phyloP scores from a whole-genome alignment of 306 rosid species.

The Castanospermum australe region DNA sequence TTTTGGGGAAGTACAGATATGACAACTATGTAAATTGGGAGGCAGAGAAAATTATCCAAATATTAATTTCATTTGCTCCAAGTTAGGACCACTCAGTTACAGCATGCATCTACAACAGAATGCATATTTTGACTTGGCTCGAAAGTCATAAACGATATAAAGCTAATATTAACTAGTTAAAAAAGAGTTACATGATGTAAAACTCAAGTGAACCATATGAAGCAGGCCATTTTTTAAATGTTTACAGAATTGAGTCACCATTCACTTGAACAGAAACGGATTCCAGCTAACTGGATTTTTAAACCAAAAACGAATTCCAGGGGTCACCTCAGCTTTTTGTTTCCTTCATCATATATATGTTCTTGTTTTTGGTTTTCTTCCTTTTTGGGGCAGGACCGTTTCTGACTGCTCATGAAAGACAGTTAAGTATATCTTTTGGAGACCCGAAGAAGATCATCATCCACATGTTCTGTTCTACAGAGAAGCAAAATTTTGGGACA shows the following conservation, averaged over 20 bases:
- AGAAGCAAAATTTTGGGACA: background rate
- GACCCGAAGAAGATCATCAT: constrained; percentile 39
- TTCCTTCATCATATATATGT: background rate
- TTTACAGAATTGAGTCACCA: background rate
- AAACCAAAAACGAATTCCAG: background rate
- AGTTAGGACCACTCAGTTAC: background rate
- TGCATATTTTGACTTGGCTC: background rate
- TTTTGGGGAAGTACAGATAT: background rate
- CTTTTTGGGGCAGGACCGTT: background rate
- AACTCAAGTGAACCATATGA: background rate
- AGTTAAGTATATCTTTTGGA: constrained; percentile 24
- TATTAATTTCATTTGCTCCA: background rate
- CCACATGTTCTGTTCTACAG: constrained; percentile 38
- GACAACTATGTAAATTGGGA: background rate
- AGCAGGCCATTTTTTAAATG: background rate
- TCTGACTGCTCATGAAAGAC: constrained; percentile 1
- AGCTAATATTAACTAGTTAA: background rate
- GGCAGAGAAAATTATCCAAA: background rate
- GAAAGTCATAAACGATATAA: background rate
- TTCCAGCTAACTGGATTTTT: background rate
- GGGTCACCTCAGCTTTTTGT: background rate
- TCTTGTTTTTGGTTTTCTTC: background rate
- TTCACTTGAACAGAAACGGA: constrained; percentile 4
- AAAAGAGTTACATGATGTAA: background rate
- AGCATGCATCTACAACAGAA: background rate